phyloP scores from a whole-genome alignment of 306 rosid species.

The Acacia acuminata region DNA sequence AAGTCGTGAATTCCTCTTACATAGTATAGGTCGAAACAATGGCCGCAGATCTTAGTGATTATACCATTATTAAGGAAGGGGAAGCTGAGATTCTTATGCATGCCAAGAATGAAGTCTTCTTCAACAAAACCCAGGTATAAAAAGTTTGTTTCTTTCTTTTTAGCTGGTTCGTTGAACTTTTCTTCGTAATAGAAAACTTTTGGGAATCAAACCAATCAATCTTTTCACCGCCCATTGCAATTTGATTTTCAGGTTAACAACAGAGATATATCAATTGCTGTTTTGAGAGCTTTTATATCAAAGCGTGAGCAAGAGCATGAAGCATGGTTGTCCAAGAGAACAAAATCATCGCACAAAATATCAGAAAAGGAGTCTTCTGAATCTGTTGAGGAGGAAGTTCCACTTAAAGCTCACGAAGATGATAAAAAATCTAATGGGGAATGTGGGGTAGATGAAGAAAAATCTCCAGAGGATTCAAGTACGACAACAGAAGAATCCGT shows the following conservation, averaged over 20 bases:
- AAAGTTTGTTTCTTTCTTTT: slow-evolving; percentile 28
- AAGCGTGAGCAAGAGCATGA: slow-evolving; percentile 78
- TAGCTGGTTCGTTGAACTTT: too few relatives aligned
- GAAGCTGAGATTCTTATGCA: slow-evolving; percentile 99
- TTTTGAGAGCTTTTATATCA: slow-evolving; percentile 73
- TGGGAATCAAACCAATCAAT: background rate
- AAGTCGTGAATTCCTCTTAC: slow-evolving; percentile 32
- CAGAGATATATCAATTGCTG: slow-evolving; percentile 94
- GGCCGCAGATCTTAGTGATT: slow-evolving; percentile 73
- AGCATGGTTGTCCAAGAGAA: slow-evolving; percentile 54
- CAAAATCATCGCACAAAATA: slow-evolving; percentile 41
- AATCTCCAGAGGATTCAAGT: slow-evolving; percentile 53
- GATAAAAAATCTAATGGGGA: slow-evolving; percentile 54
- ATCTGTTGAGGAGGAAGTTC: slow-evolving; percentile 47
- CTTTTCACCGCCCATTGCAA: background rate
- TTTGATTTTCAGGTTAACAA: slow-evolving; percentile 76
- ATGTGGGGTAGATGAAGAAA: slow-evolving; percentile 44
- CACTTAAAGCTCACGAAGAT: slow-evolving; percentile 38
- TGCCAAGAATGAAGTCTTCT: slow-evolving; percentile 86
- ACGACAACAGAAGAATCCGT: slow-evolving; percentile 44
- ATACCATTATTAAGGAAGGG: slow-evolving; percentile 79
- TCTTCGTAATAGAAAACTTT: slow-evolving; percentile 4
- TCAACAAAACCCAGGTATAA: slow-evolving; percentile 85
- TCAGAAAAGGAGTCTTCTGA: slow-evolving; percentile 54
- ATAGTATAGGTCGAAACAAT: slow-evolving; percentile 44